Evolutionary conservation across 2,329 filamentous ascomycete genomes (phyloP).

Genomic region (Sclerotiophoma versabilis): DNA sequence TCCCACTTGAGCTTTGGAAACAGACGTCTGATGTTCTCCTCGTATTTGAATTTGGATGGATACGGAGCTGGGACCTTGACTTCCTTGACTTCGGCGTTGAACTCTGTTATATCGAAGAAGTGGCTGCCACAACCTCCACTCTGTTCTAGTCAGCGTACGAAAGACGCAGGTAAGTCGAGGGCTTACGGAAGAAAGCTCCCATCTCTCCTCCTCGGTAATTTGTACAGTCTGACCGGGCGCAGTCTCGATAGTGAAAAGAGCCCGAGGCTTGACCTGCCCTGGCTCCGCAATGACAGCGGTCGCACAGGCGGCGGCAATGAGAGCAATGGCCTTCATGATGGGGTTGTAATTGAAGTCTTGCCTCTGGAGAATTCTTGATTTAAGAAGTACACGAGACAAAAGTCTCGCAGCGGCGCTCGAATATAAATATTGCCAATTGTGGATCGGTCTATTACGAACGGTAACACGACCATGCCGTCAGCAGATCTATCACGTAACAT

Average conservation of each 20-base stretch:
- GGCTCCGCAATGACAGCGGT: conserved; percentile 20
- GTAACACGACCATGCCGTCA: background rate
- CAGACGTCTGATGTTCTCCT: conserved; percentile 18
- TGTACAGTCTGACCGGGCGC: conserved; percentile 77
- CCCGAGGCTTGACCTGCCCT: conserved; percentile 21
- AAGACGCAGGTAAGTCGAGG: background rate
- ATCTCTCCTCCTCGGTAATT: conserved; percentile 92
- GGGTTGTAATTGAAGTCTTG: background rate
- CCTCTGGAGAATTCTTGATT: background rate
- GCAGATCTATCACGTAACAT: conserved; percentile 10
- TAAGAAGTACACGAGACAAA: background rate
- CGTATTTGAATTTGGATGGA: conserved; percentile 23
- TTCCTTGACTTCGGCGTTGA: conserved; percentile 21
- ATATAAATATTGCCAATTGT: background rate
- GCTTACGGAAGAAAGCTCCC: conserved; percentile 76
- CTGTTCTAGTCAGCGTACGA: conserved; percentile 4
- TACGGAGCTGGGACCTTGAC: conserved; percentile 23
- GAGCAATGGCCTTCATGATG: conserved; percentile 13
- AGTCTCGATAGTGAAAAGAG: conserved; percentile 76
- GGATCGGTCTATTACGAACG: background rate
- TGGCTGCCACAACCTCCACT: conserved; percentile 27
- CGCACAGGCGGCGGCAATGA: conserved; percentile 21
- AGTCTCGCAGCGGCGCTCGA: background rate
- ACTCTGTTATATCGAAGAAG: conserved; percentile 33
- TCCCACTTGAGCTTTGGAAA: conserved; percentile 25